Evolutionary conservation across 768 basidiomycete genomes (phyloP), one percentile per base, ranked within the genome.

Genomic region (Mycena chlorophos): DNA sequence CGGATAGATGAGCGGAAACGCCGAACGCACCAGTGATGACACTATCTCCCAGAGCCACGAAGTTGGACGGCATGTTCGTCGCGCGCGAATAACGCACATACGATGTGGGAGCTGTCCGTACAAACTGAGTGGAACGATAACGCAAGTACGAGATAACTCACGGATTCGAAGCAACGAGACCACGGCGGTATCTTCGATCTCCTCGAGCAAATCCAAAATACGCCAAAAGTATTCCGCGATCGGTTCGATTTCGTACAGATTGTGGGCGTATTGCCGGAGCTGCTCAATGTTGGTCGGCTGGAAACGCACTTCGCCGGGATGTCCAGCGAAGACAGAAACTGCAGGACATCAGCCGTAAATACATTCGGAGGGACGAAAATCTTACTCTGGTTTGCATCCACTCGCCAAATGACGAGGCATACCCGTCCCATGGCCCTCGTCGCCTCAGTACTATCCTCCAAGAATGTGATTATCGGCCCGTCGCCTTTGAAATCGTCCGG

Each of bases 11-110:
- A 16, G 6, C 6, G 13, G 2, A 20, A 20, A 29, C 27, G 46
- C 12, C 13, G 26, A 2, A 23, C 55, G 28, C 17, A 61, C 48
- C 48, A 16, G 43, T 54, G 66, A 71, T 66, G 5, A 68, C 60
- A 23, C 68, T 64, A 47, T 73, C 71, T 12, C 71, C 71, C 34
- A 72, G 17, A 1, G 70, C 71, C 31, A 72, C 55, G 39, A 67
- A 72, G 49, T 73, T 73, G 12, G 54, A 45, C 1, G 73, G 73
- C 5, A 73, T 54, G 37, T 66, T 61, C 2, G 47, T 25, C 2
- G 55, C 62, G 23, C 29, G 20, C 29, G 70, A 63, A 47, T 70
- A 72, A 16, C 48, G 56, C 17, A 69, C 51, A 49, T 60, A 68
- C 8, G 55, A 51, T 17, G 55, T 51, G 2, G 55, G 31, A 13